These are phyloP conservation scores for Alloteropsis semialata DNA, from an alignment of 176 grass and related monocot genomes.

Conservation along the genomic window DNA sequence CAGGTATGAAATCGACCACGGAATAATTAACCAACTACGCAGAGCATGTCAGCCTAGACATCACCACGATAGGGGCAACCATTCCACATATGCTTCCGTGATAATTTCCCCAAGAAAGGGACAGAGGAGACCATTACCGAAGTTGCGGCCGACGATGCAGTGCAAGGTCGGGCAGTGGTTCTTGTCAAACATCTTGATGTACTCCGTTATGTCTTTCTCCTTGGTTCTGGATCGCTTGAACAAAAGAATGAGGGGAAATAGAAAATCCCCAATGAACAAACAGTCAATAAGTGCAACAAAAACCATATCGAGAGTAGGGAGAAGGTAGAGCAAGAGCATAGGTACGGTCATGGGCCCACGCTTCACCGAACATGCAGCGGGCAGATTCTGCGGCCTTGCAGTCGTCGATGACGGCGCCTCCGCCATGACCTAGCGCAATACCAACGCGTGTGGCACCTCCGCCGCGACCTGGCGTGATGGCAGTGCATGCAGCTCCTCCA, in stretches of 20 bases:
- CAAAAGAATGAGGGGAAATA: neutral
- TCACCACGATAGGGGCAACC: neutral
- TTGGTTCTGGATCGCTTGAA: constrained; percentile 80
- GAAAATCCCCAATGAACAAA: neutral
- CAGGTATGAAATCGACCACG: neutral
- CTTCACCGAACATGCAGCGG: too few species aligned
- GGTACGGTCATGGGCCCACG: too few species aligned
- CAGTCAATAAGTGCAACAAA: neutral
- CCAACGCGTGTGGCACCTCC: too few species aligned
- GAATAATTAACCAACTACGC: neutral
- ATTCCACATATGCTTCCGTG: neutral
- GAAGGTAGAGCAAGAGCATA: neutral
- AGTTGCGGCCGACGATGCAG: constrained; percentile 99
- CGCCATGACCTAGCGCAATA: too few species aligned
- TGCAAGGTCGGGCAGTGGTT: constrained; percentile 93
- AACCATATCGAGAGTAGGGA: constrained; percentile 26
- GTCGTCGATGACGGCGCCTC: too few species aligned
- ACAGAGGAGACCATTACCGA: constrained; percentile 44
- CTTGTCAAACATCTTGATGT: constrained; percentile 99
- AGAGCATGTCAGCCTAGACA: neutral
- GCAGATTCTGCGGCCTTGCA: too few species aligned
- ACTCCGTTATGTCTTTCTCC: constrained; percentile 98
- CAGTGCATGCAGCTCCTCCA: too few species aligned
- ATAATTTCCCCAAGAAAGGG: neutral
- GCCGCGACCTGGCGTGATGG: too few species aligned